Base-by-base conservation (phyloP, 1,284 basidiomycete species). In the Rhodotorula sp. region DNA sequence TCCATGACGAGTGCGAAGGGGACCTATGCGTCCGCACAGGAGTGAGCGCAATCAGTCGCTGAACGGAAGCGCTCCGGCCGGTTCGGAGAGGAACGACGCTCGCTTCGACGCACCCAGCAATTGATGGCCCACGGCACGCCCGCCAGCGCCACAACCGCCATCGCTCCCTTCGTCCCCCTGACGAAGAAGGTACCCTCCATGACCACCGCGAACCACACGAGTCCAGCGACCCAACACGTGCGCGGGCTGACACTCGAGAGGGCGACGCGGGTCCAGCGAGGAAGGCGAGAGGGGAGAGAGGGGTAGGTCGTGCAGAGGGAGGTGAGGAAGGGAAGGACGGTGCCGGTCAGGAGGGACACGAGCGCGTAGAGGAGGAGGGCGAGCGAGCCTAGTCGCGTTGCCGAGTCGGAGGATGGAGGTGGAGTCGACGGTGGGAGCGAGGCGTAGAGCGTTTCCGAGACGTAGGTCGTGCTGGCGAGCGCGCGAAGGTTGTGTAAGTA, bases 91-190 rank as follows among this genome's bases (percentile, higher is more conserved):
- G 15, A 13, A 11, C 40, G 40, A 44, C 16, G 48, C 48, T 50
- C 48, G 48, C 48, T 50, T 22, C 13, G 48, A 55, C 71, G 24
- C 40, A 77, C 89, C 91, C 90, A 92, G 79, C 87, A 86, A 0
- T 92, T 91, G 30, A 96, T 90, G 2, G 92, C 91, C 94, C 94
- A 97, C 78, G 89, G 92, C 51, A 96, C 89, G 52, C 94, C 94
- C 22, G 94, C 87, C 51, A 94, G 79, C 62, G 88, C 87, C 63
- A 97, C 90, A 76, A 90, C 87, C 31, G 87, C 79, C 18, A 89
- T 90, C 15, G 93, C 94, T 0, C 87, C 86, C 28, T 78, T 76
- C 3, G 89, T 86, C n/a, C 87, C 90, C 20, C 82, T 83, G 76
- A 95, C 87, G 79, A 90, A 91, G 81, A 94, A 90, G 0, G 92